Evolutionary conservation across 495 filamentous ascomycete genomes (phyloP), one percentile per base, ranked within the genome.

Genomic region (Glarea lozoyensis): DNA sequence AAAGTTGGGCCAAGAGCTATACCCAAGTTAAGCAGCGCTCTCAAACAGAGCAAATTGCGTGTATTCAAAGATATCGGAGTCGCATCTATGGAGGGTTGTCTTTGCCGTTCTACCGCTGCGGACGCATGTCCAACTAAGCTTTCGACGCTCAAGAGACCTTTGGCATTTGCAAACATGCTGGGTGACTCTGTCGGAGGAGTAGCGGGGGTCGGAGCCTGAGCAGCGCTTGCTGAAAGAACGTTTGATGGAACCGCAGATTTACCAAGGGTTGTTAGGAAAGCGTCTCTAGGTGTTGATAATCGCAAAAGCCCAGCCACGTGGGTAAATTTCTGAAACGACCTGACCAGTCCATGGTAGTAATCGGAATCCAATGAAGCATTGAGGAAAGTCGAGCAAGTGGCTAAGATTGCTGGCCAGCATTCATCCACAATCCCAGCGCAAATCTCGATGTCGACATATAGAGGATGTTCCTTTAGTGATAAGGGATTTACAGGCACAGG

Each of bases 361-460:
- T 94, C 90, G n/a, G 86, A 81, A 54, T 97, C 92, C 9, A 98
- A 63, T 0, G 88, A 78, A 15, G 93, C 88, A 58, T 88, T 88
- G 18, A 98, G 60, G 60, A 96, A 97, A 1, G 90, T 96, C 0
- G 92, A 96, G 50, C 86, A 96, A 1, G 88, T 83, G 12, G 92
- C 90, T 24, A 98, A 76, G 11, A 96, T 75, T 35, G 93, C 92
- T 18, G 93, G 92, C 92, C 92, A 98, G 55, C 93, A 96, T 52
- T 84, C 73, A 4, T 89, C 84, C 32, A 98, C 82, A 33, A 97
- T 83, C 2, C 73, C 74, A 18, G 86, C 84, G 45, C 86, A 86
- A 4, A 79, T 75, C 49, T 78, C 71, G 45, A 97, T 77, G 13
- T 85, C 79, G 4, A 68, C 56, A 43, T 81, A 71, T 13, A 86